These are phyloP conservation scores for Backusella westeae DNA, from an alignment of 192 early-diverging fungal species.

Conservation along the genomic window DNA sequence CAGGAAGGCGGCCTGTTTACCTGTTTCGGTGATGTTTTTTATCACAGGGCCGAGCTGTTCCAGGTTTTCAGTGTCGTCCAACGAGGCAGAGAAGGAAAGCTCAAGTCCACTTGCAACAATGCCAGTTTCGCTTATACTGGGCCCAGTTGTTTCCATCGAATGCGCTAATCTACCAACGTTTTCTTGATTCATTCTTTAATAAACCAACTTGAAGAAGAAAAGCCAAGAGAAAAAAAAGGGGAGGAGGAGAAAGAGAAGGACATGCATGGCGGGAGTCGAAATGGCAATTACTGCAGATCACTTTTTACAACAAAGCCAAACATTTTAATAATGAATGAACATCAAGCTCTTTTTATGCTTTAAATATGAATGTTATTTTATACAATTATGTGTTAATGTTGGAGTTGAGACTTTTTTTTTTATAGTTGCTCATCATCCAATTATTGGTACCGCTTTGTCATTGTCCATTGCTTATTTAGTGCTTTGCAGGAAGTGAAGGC, in stretches of 20 bases:
- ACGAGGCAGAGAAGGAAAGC: constrained; percentile 1
- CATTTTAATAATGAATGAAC: too few species aligned
- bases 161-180: background rate
- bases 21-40: constrained; percentile 84
- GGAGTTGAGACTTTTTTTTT: too few species aligned
- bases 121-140: background rate
- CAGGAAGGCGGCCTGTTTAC: constrained; percentile 81
- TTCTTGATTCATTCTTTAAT: background rate
- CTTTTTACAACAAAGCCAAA: too few species aligned
- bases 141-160: background rate
- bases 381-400: too few species aligned
- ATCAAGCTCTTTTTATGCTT: too few species aligned
- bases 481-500: too few species aligned
- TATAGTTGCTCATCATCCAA: too few species aligned
- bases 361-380: too few species aligned
- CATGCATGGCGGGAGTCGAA: background rate
- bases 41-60: constrained; percentile 86
- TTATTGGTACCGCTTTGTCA: too few species aligned
- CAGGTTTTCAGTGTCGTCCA: constrained; percentile 62
- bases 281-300: too few species aligned
- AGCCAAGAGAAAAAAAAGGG: background rate
- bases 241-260: background rate
- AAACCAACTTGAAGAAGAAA: too few species aligned
- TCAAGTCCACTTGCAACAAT: background rate
- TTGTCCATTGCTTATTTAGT: too few species aligned